Conservation (phyloP, 305 asterid species). For the Andrographis paniculata region DNA sequence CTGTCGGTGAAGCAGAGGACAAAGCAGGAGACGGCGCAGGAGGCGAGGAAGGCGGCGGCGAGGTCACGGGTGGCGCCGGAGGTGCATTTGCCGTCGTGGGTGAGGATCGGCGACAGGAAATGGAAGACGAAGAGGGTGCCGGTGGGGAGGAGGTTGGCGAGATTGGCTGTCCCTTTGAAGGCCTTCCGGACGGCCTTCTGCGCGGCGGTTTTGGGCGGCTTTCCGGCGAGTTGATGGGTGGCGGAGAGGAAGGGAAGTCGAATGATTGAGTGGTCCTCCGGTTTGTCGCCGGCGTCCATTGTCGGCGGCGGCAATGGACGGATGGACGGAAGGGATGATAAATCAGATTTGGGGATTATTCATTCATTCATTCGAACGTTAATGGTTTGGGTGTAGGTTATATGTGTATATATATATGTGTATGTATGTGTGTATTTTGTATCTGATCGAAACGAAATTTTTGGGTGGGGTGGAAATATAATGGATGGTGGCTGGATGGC, state of each 20-base stretch:
- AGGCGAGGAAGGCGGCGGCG: slow-evolving; percentile 34
- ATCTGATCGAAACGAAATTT: no score
- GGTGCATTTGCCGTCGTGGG: slow-evolving; percentile 61
- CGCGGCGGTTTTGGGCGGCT: slow-evolving; percentile 34
- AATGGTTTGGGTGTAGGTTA: no score
- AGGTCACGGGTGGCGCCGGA: slow-evolving; percentile 32
- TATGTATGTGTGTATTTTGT: no score
- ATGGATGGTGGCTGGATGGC: no score
- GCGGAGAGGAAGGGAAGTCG: neutral
- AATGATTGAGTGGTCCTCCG: no score
- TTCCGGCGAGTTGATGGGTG: slow-evolving; percentile 12
- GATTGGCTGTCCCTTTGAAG: slow-evolving; percentile 62
- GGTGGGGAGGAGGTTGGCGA: slow-evolving; percentile 73
- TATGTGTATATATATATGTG: no score
- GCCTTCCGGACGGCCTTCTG: slow-evolving; percentile 60
- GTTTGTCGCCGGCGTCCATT: no score
- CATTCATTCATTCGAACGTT: no score
- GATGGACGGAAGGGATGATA: no score
- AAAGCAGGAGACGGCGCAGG: slow-evolving; percentile 51
- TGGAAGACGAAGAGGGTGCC: slow-evolving; percentile 80
- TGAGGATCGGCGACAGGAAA: slow-evolving; percentile 51
- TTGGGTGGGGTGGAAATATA: no score
- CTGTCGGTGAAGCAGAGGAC: slow-evolving; percentile 68
- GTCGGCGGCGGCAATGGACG: no score
- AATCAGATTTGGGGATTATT: no score